phyloP scores from a whole-genome alignment of 768 basidiomycete species.

The Erythrobasidium yunnanense region DNA sequence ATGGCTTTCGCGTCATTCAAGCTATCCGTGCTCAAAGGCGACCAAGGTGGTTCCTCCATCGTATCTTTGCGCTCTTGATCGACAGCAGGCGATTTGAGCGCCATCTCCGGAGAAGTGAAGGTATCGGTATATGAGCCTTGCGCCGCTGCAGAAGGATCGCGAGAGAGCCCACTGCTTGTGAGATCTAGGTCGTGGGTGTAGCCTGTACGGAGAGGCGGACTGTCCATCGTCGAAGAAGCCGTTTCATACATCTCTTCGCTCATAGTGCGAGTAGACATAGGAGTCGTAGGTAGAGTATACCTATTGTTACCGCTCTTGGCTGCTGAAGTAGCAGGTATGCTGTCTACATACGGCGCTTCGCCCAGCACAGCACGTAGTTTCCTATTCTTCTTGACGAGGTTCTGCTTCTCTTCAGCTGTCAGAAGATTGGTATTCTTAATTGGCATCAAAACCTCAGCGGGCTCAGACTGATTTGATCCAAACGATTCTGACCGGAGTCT shows the following conservation, averaged over 20 bases:
- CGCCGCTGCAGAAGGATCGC: too few relatives aligned
- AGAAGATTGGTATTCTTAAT: slow-evolving; percentile 5
- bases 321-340: neutral
- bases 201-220: neutral
- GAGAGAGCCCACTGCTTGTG: too few relatives aligned
- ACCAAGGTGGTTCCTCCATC: neutral
- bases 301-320: neutral
- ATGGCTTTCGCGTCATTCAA: neutral
- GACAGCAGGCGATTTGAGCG: neutral
- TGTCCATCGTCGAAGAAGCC: neutral
- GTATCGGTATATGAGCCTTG: neutral
- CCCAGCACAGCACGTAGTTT: slow-evolving; percentile 9
- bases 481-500: too few relatives aligned
- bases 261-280: too few relatives aligned
- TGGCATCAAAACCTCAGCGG: too few relatives aligned
- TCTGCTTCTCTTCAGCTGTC: neutral
- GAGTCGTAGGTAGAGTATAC: too few relatives aligned
- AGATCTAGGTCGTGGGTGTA: neutral
- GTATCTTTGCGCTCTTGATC: neutral
- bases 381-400: neutral
- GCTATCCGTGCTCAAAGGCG: neutral
- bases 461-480: too few relatives aligned
- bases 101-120: neutral
- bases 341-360: neutral
- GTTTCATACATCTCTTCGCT: neutral